phyloP scores from a whole-genome alignment of 768 basidiomycete species.

The Hypholoma fasciculare region DNA sequence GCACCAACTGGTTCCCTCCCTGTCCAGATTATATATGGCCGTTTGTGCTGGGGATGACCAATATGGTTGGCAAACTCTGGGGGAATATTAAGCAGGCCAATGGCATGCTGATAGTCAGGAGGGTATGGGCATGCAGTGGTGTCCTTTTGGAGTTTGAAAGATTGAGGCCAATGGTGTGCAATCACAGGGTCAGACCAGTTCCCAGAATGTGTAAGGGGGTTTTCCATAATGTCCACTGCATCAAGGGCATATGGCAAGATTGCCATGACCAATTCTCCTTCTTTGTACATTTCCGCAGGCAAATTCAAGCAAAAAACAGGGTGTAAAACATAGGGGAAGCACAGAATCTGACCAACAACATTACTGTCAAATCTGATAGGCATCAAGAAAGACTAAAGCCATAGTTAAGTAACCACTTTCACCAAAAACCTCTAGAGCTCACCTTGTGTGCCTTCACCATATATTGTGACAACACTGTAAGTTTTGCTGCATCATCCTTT shows the following conservation, averaged over 20 bases:
- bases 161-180: background rate
- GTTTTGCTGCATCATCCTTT: slow-evolving; percentile 35
- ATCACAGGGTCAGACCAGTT: background rate
- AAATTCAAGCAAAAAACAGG: slow-evolving; percentile 18
- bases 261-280: slow-evolving; percentile 39
- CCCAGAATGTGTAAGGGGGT: slow-evolving; percentile 5
- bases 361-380: slow-evolving; percentile 47
- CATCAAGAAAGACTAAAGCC: slow-evolving; percentile 46
- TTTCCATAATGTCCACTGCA: slow-evolving; percentile 29
- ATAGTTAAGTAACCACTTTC: background rate
- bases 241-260: slow-evolving; percentile 50
- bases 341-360: slow-evolving; percentile 52
- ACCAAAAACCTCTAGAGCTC: slow-evolving; percentile 8
- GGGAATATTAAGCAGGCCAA: background rate
- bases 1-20: background rate
- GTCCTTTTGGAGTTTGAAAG: background rate
- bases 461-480: slow-evolving; percentile 42
- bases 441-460: slow-evolving; percentile 53
- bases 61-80: background rate
- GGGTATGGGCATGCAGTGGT: background rate
- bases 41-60: background rate
- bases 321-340: slow-evolving; percentile 42
- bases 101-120: background rate
- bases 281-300: slow-evolving; percentile 40
- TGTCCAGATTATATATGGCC: slow-evolving; percentile 17